Percentiles rank a stretch among this genome's conserved stretches.
Conservation (phyloP, 2,329 filamentous ascomycete genomes). For the Laburnicola sp. region DNA sequence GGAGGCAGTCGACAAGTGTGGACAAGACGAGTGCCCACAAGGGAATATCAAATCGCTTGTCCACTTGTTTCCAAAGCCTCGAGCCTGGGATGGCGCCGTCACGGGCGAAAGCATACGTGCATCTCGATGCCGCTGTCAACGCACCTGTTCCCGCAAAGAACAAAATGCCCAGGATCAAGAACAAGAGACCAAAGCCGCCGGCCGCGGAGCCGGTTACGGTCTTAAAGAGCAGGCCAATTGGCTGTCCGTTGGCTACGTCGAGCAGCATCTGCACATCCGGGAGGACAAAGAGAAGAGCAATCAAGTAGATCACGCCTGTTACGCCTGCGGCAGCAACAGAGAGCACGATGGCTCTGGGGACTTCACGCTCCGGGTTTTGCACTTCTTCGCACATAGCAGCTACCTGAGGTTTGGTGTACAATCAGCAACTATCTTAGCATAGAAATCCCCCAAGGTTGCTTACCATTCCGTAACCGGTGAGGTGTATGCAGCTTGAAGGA, state of each 20-base stretch:
- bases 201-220: conserved; percentile 70
- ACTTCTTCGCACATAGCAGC: conserved; percentile 74
- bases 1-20: conserved; percentile 67
- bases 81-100: conserved; percentile 75
- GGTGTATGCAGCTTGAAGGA: conserved; percentile 67
- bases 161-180: conserved; percentile 75
- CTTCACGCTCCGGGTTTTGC: conserved; percentile 67
- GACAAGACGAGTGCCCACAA: conserved; percentile 71
- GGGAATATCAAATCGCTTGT: conserved; percentile 68
- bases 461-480: conserved; percentile 62
- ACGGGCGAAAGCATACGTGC: conserved; percentile 75
- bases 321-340: conserved; percentile 68
- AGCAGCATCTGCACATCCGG: conserved; percentile 68
- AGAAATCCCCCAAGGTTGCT: too few species aligned
- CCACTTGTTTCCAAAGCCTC: conserved; percentile 66
- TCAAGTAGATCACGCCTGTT: conserved; percentile 68
- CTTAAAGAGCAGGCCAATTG: conserved; percentile 76
- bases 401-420: conserved; percentile 54
- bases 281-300: conserved; percentile 76
- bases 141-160: conserved; percentile 77
- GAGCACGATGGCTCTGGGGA: conserved; percentile 71
- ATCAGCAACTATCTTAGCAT: too few species aligned
- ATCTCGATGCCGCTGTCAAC: conserved; percentile 72
- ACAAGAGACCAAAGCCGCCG: conserved; percentile 74
- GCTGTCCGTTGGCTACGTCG: conserved; percentile 69